Evolutionary conservation across 768 basidiomycete species (phyloP).

Genomic region (Agaricus subrufescens): DNA sequence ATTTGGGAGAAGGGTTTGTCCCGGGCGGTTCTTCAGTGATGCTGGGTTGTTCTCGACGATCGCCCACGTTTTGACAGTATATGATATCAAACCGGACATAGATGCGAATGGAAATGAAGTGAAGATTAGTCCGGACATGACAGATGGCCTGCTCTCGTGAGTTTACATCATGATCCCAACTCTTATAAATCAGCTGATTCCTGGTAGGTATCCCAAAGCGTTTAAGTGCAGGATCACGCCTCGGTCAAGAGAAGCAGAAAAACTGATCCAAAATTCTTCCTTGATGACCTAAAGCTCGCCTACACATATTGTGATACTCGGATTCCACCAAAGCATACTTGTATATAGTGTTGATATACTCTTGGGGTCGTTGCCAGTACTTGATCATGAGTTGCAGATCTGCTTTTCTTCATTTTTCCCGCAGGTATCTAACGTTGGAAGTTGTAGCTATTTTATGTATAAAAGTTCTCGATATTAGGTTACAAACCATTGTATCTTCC

Average conservation of each 20-base stretch:
- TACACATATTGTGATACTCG: too few species aligned
- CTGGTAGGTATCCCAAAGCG: not conserved
- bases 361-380: too few species aligned
- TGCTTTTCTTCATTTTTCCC: too few species aligned
- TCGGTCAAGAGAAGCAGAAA: not conserved
- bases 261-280: not conserved
- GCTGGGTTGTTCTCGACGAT: constrained; percentile 16
- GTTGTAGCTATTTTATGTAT: too few species aligned
- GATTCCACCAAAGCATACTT: too few species aligned
- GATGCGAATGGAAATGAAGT: constrained; percentile 9
- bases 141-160: not conserved
- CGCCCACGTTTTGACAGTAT: constrained; percentile 16
- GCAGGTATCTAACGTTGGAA: too few species aligned
- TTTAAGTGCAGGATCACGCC: not conserved
- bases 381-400: too few species aligned
- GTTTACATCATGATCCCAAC: not conserved
- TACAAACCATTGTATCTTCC: too few species aligned
- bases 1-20: not conserved
- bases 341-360: too few species aligned
- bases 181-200: too few species aligned
- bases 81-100: constrained; percentile 14
- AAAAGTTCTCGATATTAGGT: too few species aligned
- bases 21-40: constrained; percentile 16
- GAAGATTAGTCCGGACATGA: not conserved
- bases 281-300: too few species aligned